Percentiles rank a stretch among this genome's conserved stretches.
Evolutionary conservation across 768 basidiomycete species (phyloP).

Genomic region (Amanita muscaria): DNA sequence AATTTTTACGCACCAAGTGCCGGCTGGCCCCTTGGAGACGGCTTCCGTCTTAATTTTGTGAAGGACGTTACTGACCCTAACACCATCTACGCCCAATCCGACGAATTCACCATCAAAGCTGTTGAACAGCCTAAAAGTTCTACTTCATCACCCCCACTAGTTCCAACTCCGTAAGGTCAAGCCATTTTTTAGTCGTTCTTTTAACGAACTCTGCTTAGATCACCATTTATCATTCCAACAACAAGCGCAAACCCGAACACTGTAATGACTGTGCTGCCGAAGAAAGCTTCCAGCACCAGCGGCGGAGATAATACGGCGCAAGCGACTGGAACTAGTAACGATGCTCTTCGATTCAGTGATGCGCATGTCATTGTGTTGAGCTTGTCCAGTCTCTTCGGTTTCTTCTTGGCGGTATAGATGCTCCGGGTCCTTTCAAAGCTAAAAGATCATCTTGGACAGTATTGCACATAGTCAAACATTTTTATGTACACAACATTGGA

Average conservation of each 20-base stretch:
- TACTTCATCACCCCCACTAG: slow-evolving; percentile 5
- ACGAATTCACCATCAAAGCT: slow-evolving; percentile 40
- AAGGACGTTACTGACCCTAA: slow-evolving; percentile 33
- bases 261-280: background rate
- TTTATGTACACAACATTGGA: too few relatives aligned
- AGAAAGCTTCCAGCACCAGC: too few relatives aligned
- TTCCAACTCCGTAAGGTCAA: slow-evolving; percentile 16
- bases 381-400: background rate
- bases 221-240: background rate
- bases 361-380: background rate
- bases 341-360: background rate
- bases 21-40: slow-evolving; percentile 55
- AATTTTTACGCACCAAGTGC: slow-evolving; percentile 45
- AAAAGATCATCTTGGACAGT: too few relatives aligned
- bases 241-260: background rate
- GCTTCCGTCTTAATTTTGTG: slow-evolving; percentile 70
- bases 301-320: background rate
- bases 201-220: background rate
- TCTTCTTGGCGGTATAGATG: background rate
- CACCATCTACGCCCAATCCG: slow-evolving; percentile 65
- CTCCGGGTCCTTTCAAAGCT: background rate
- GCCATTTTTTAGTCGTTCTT: background rate
- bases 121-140: slow-evolving; percentile 14
- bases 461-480: too few relatives aligned
- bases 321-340: slow-evolving; percentile 1